Evolutionary conservation across 371 early-diverging fungal species (phyloP).

Genomic region (Apophysomyces elegans): DNA sequence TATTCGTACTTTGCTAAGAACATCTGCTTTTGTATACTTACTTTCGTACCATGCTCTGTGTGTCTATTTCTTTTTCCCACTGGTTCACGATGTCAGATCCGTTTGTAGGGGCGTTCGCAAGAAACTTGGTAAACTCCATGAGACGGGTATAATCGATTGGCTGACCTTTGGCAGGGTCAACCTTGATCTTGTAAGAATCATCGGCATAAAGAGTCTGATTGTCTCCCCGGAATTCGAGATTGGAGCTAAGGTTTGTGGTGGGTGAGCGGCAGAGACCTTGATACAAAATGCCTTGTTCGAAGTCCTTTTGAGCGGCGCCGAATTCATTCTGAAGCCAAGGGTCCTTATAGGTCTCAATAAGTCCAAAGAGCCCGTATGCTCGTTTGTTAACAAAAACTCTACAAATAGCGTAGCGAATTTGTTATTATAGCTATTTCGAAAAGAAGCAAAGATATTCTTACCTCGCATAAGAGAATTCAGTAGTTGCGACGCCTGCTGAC

Average conservation of each 20-base stretch:
- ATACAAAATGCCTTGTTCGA: constrained; percentile 21
- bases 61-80: constrained; percentile 30
- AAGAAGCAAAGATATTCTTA: neutral
- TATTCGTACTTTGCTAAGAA: neutral
- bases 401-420: neutral
- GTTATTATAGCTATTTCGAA: too few species aligned
- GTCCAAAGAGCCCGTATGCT: constrained; percentile 23
- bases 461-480: constrained; percentile 24
- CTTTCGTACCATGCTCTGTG: constrained; percentile 31
- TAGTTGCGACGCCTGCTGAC: constrained; percentile 19
- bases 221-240: constrained; percentile 22
- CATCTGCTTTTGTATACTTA: constrained; percentile 3
- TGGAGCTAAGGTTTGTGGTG: neutral
- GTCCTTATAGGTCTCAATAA: constrained; percentile 25
- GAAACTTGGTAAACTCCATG: constrained; percentile 26
- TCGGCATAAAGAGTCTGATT: constrained; percentile 22
- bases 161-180: constrained; percentile 21
- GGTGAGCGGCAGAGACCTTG: constrained; percentile 16
- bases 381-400: constrained; percentile 26
- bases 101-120: constrained; percentile 26
- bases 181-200: constrained; percentile 24
- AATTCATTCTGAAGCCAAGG: constrained; percentile 25
- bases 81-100: constrained; percentile 13
- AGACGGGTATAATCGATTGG: constrained; percentile 13
- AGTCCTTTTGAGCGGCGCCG: constrained; percentile 13